phyloP scores from a whole-genome alignment of 2,329 filamentous ascomycete species.

The Neoarthrinium moseri region DNA sequence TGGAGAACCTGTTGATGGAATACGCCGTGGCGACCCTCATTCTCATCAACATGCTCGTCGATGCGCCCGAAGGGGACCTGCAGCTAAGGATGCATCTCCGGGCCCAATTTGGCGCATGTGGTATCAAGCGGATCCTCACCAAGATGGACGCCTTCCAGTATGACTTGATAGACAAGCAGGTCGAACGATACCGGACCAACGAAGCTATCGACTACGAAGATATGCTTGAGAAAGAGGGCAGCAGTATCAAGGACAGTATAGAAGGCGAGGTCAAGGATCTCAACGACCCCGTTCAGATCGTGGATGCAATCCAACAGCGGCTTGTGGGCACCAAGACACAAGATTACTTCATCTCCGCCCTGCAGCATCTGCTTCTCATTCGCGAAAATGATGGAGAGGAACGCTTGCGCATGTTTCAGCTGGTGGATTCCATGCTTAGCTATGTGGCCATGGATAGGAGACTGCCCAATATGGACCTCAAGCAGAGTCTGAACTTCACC shows the following conservation, averaged over 20 bases:
- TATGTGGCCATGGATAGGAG: slow-evolving; percentile 98
- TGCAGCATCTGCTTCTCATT: slow-evolving; percentile 93
- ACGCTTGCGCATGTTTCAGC: slow-evolving; percentile 90
- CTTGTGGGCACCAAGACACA: slow-evolving; percentile 81
- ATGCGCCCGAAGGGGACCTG: slow-evolving; percentile 84
- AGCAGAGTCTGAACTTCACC: slow-evolving; percentile 96
- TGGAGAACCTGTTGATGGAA: slow-evolving; percentile 99
- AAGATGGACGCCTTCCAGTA: slow-evolving; percentile 99
- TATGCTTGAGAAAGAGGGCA: slow-evolving; percentile 86
- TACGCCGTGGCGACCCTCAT: slow-evolving; percentile 95
- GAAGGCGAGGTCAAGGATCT: slow-evolving; percentile 88
- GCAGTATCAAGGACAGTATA: slow-evolving; percentile 83
- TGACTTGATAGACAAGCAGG: slow-evolving; percentile 96
- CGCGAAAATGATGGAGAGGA: slow-evolving; percentile 91
- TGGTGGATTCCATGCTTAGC: slow-evolving; percentile 97
- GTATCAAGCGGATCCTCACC: slow-evolving; percentile 86
- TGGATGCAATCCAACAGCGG: slow-evolving; percentile 85
- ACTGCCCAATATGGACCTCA: slow-evolving; percentile 94
- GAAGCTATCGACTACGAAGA: slow-evolving; percentile 99
- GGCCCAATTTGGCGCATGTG: slow-evolving; percentile 93
- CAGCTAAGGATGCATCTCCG: slow-evolving; percentile 91
- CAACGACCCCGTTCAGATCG: slow-evolving; percentile 89
- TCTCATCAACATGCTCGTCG: slow-evolving; percentile 94
- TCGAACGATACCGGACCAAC: slow-evolving; percentile 88
- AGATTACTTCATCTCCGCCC: slow-evolving; percentile 92